Base-by-base conservation (phyloP, 1,284 basidiomycete genomes). In the Phylloporus sp. region DNA sequence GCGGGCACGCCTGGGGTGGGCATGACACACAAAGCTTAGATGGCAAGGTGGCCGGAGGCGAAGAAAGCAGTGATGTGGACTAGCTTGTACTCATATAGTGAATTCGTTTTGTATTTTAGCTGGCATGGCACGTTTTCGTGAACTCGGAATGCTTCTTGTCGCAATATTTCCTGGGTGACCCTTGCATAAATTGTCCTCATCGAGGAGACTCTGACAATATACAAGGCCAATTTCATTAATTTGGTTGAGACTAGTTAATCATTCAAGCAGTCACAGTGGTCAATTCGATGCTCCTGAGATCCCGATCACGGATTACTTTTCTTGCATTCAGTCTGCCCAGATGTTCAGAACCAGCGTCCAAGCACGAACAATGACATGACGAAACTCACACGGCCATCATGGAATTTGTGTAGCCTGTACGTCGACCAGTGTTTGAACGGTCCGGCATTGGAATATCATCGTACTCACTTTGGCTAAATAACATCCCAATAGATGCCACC, bases 1-100 rank as follows among this genome's bases (percentile, higher is more conserved):
- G 87, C 29, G 86, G 86, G 29, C 76, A 86, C 43, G 84, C 55
- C 39, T 66, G 64, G 75, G 62, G 67, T 11, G 76, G 75, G 52
- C 75, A 78, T 41, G 73, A 79, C 7, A 47, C 41, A 25, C 68
- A 68, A 35, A 62, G 66, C 19, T 37, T 60, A 15, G 77, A 67
- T 59, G 62, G 61, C 15, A 80, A 79, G 62, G 59, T 39, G 32
- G 65, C 63, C 57, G 63, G 67, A 19, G 63, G 63, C 45, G 75
- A 74, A 49, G 73, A 65, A 35, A 74, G n/a, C 14, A 45, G 25
- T 39, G 70, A 69, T 47, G 43, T 60, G 43, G 63, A 73, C 32
- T 73, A 47, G 75, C 35, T 49, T 55, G 64, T 62, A 56, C 37
- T 62, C 37, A 19, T 43, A 62, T 7, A 53, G 41, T 15, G 7